Evolutionary conservation across 495 filamentous ascomycete genomes (phyloP), one percentile per base, ranked within the genome.

Genomic region (Annulohypoxylon moriforme): DNA sequence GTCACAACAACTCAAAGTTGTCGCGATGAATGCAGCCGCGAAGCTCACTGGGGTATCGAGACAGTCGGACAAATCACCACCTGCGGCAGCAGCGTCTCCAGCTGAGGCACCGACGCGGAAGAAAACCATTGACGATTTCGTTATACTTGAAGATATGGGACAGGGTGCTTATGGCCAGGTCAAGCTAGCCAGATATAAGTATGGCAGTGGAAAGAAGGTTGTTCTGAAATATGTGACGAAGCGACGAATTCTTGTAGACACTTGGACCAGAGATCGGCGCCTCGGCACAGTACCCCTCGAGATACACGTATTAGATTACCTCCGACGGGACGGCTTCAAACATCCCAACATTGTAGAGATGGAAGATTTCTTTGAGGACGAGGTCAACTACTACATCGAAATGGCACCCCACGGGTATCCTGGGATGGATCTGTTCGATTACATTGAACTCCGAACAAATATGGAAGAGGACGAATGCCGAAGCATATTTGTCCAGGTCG

Each of bases 161-260:
- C 94, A 98, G 80, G 96, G 96, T 49, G 96, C 96, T 1, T 99
- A 98, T 75, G 96, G 96, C 4, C 94, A 98, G 80, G 96, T 99
- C 56, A 99, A 99, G 78, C 84, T 98, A 38, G 94, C 92, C n/a
- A 89, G 94, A 9, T 91, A 96, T 79, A 94, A 94, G 81, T 90
- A 89, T 76, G 87, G 85, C 49, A 86, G 87, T 40, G 78, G 82
- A 22, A 92, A 92, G 77, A 97, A 95, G 78, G 90, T 96, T 58
- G 96, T 99, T 4, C 84, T 99, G 58, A 99, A 99, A 79, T 99
- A 96, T 74, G 96, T 99, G 44, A 98, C 96, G 1, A 99, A 99
- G 78, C 89, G 92, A 68, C 90, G 95, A 34, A 99, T 99, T 77
- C 86, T 99, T 18, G 96, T 99, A 56, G 96, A 99, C 81, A 99